A percentile compares a stretch with the other conserved stretches of the same genome.
These are phyloP conservation scores for Myochromella boudieri DNA, from an alignment of 768 basidiomycete species.

Conservation along the genomic window DNA sequence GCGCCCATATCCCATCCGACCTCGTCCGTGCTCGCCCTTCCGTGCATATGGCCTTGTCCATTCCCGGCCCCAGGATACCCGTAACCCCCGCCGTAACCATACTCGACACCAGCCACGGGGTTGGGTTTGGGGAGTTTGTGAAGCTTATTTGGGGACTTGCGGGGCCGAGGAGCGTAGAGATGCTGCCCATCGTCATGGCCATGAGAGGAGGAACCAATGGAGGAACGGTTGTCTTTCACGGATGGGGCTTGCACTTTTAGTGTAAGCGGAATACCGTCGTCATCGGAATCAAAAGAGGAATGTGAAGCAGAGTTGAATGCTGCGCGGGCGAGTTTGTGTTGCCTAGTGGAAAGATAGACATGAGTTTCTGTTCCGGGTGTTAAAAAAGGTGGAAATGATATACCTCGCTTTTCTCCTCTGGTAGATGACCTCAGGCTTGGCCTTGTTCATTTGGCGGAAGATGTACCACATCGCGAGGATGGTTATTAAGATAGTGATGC, in stretches of 20 bases:
- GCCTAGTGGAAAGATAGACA: conserved; percentile 33
- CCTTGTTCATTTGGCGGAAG: conserved; percentile 63
- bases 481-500: conserved; percentile 69
- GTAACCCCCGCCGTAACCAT: conserved; percentile 8
- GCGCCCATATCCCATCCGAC: conserved; percentile 29
- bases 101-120: neutral
- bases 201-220: neutral
- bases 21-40: conserved; percentile 29
- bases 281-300: conserved; percentile 19
- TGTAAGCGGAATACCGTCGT: conserved; percentile 40
- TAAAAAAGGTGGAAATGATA: conserved; percentile 8
- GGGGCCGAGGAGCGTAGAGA: conserved; percentile 54
- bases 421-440: conserved; percentile 68
- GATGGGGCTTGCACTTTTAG: conserved; percentile 33
- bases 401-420: conserved; percentile 71
- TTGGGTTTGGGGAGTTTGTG: conserved; percentile 14
- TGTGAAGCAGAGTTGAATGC: conserved; percentile 24
- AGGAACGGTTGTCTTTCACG: conserved; percentile 20
- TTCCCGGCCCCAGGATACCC: conserved; percentile 6
- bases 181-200: conserved; percentile 34
- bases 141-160: no score
- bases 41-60: conserved; percentile 1
- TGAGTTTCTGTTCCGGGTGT: neutral
- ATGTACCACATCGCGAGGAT: conserved; percentile 85
- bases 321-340: conserved; percentile 47